Percentiles rank a stretch among this genome's conserved stretches.
Evolutionary conservation across 345 rosid species (phyloP).

Genomic region (Brassica napus): Da-Ae NC_063446.1:57830501-57831000

Average conservation of each 20-base stretch:
- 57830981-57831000: background rate
- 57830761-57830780: background rate
- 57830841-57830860: conserved; percentile 38
- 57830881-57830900: conserved; percentile 36
- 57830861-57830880: conserved; percentile 31
- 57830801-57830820: background rate
- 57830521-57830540: background rate
- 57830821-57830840: conserved; percentile 18
- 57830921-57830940: conserved; percentile 14
- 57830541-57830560: background rate
- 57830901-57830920: conserved; percentile 32
- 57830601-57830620: background rate
- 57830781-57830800: background rate
- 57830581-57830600: background rate
- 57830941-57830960: conserved; percentile 11
- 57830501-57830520: background rate
- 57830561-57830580: background rate
- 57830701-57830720: background rate
- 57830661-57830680: background rate
- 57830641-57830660: background rate
- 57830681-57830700: background rate
- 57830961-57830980: background rate
- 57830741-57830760: background rate
- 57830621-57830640: background rate
- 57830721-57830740: background rate